Percentiles rank a stretch among this genome's conserved stretches.
Evolutionary conservation across 768 basidiomycete species (phyloP).

Genomic region (Coprinopsis sp.): DNA sequence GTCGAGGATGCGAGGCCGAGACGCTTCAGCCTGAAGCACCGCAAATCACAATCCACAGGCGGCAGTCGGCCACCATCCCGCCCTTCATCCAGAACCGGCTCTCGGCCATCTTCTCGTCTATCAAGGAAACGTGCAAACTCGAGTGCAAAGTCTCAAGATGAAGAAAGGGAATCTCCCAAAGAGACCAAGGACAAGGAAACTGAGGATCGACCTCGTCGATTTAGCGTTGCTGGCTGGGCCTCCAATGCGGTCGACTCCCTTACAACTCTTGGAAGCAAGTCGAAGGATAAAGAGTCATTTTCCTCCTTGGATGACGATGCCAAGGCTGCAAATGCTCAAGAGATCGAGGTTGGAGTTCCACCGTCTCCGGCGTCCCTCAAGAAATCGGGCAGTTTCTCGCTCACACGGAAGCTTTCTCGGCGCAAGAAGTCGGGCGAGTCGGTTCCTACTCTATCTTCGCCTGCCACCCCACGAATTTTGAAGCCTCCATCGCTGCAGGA

Average conservation of each 20-base stretch:
- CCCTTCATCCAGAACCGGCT: conserved; percentile 33
- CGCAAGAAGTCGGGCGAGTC: conserved; percentile 34
- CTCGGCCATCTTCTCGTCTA: conserved; percentile 50
- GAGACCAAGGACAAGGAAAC: conserved; percentile 34
- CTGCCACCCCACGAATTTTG: conserved; percentile 36
- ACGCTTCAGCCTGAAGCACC: conserved; percentile 24
- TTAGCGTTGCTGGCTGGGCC: conserved; percentile 61
- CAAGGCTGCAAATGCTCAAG: conserved; percentile 22
- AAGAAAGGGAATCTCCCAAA: conserved; percentile 13
- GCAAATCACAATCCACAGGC: conserved; percentile 38
- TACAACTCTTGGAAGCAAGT: conserved; percentile 49
- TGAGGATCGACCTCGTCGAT: conserved; percentile 35
- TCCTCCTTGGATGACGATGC: conserved; percentile 48
- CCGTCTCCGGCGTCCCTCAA: conserved; percentile 19
- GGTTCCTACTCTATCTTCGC: conserved; percentile 25
- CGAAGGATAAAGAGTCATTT: conserved; percentile 55
- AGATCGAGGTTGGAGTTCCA: conserved; percentile 10
- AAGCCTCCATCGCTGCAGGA: conserved; percentile 48
- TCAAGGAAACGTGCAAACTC: conserved; percentile 66
- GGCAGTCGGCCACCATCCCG: conserved; percentile 47
- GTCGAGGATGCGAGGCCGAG: conserved; percentile 16
- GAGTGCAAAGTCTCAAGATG: conserved; percentile 27
- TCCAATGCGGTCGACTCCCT: conserved; percentile 60
- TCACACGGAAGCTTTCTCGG: conserved; percentile 24
- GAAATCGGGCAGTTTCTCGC: conserved; percentile 25